These are phyloP conservation scores for Kalmanozyma brasiliensis DNA, from an alignment of 1,284 basidiomycete species.

Conservation along the genomic window DNA sequence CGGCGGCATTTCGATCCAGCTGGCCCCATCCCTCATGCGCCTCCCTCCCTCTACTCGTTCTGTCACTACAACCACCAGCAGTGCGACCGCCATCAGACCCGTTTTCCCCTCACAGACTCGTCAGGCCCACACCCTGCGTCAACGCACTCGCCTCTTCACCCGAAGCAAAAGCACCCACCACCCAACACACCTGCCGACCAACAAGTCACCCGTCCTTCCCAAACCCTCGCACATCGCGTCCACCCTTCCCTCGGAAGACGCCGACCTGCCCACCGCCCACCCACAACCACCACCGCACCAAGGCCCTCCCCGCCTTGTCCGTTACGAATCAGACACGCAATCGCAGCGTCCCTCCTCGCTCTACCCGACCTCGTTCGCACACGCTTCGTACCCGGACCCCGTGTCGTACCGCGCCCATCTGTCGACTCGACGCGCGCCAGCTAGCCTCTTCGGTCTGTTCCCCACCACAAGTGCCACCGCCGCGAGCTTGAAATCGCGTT, in stretches of 20 bases:
- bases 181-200: conserved; percentile 9
- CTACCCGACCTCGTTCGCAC: conserved; percentile 38
- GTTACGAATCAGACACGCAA: conserved; percentile 28
- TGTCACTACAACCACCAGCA: conserved; percentile 14
- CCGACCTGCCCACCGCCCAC: conserved; percentile 7
- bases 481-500: conserved; percentile 17
- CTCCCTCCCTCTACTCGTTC: conserved; percentile 16
- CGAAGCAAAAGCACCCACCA: conserved; percentile 37
- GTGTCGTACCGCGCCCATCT: conserved; percentile 37
- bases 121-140: neutral
- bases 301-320: conserved; percentile 45
- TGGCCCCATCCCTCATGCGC: conserved; percentile 29
- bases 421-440: conserved; percentile 42
- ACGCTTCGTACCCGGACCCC: conserved; percentile 41
- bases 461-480: conserved; percentile 41
- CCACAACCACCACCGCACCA: conserved; percentile 38
- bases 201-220: conserved; percentile 46
- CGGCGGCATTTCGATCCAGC: too few species aligned
- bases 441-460: conserved; percentile 43
- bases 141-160: neutral
- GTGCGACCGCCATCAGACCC: neutral
- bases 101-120: neutral
- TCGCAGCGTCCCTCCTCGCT: conserved; percentile 16
- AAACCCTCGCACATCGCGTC: conserved; percentile 43
- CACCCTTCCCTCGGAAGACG: conserved; percentile 30